These are phyloP conservation scores for Cenchrus americanus DNA, from an alignment of 176 grass and related monocot species.

Conservation along the genomic window DNA sequence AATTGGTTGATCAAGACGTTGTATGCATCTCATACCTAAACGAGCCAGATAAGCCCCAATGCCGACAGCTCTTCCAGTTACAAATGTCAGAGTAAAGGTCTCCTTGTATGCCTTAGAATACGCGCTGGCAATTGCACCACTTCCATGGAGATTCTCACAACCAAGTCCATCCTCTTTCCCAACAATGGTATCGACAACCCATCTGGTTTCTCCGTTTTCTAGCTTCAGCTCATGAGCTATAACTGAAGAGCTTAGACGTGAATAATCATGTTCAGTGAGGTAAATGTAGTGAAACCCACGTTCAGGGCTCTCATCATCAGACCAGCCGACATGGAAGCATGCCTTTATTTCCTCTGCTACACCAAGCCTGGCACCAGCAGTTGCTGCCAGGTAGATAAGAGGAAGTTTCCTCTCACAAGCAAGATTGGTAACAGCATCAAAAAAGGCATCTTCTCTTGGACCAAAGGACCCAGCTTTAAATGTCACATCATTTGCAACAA, in stretches of 20 bases:
- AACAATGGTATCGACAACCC: slow-evolving; percentile 92
- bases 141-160: slow-evolving; percentile 93
- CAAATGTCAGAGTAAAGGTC: slow-evolving; percentile 97
- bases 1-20: slow-evolving; percentile 95
- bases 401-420: slow-evolving; percentile 92
- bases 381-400: slow-evolving; percentile 93
- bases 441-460: slow-evolving; percentile 97
- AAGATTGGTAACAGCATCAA: slow-evolving; percentile 88
- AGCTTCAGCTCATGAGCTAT: slow-evolving; percentile 92
- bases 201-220: slow-evolving; percentile 86
- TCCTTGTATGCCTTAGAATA: slow-evolving; percentile 96
- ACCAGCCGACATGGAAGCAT: slow-evolving; percentile 93
- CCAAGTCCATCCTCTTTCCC: slow-evolving; percentile 93
- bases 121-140: slow-evolving; percentile 92
- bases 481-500: slow-evolving; percentile 95
- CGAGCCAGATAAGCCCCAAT: slow-evolving; percentile 98
- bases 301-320: slow-evolving; percentile 82
- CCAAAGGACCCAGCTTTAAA: slow-evolving; percentile 95
- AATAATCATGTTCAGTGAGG: slow-evolving; percentile 82
- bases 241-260: slow-evolving; percentile 70
- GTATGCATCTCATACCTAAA: slow-evolving; percentile 97
- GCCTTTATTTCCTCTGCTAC: slow-evolving; percentile 95
- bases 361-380: slow-evolving; percentile 91
- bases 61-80: slow-evolving; percentile 90
- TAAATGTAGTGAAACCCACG: slow-evolving; percentile 98